Evolutionary conservation across 2,329 filamentous ascomycete species (phyloP), one percentile per base, ranked within the genome.

Genomic region (Epichloe uncinata): DNA sequence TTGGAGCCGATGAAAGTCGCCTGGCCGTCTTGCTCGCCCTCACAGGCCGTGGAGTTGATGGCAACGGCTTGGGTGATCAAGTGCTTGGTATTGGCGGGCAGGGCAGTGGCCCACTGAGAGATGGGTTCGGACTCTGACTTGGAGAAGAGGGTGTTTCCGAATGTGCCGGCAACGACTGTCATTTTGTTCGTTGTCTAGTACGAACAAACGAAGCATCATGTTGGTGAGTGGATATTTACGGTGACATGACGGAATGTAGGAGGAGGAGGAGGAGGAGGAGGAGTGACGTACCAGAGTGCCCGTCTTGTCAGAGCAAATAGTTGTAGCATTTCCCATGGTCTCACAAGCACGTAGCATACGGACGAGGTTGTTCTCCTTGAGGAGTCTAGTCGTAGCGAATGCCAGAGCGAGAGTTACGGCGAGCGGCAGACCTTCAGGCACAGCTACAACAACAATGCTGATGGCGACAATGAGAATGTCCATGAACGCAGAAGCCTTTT

Each of bases 241-340:
- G 13, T 37, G 36, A n/a, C 12, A 33, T 33, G 15, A 35, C 16
- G 3, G 20, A 36, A 5, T 18, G 41, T 20, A n/a, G 42, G 33
- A 36, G 41, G 42, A 41, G n/a, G 15, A n/a, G 37, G 16, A 8
- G n/a, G 12, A 37, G 8, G 13, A 37, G 9, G 13, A 26, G 22
- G 22, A 37, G 9, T 11, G 30, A 30, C 30, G 30, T 30, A 30
- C 30, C 46, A 84, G 65, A 5, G 80, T 84, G 45, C 80, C 80
- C 0, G 80, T 84, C 66, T 84, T 84, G 67, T 84, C 80, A 1
- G 79, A 82, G 65, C 80, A 84, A 47, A 84, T 82, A 0, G 78
- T 80, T 1, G 82, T 85, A 6, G 84, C 84, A 59, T 87, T 88
- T 48, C 85, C 85, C 84, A 88, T 88, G 43, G 86, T 86, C 64